Evolutionary conservation across 768 basidiomycete genomes (phyloP).

Genomic region (Infundibulicybe gibba): DNA sequence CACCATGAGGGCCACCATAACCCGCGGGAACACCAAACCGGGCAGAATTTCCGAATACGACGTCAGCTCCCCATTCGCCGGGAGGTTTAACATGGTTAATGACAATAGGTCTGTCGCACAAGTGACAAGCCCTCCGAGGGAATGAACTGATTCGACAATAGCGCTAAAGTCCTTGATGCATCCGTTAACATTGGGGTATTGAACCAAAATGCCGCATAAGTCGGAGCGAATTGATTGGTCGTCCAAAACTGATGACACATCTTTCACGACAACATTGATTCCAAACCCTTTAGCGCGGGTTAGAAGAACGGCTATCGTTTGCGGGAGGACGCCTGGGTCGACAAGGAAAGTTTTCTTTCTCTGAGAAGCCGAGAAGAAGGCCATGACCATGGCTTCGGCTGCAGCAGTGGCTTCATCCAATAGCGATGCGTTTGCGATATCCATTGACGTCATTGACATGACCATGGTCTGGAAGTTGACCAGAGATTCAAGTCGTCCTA

Average conservation of each 20-base stretch:
- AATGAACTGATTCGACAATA: constrained; percentile 68
- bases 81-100: constrained; percentile 87
- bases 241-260: constrained; percentile 46
- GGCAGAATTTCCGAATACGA: constrained; percentile 92
- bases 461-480: constrained; percentile 98
- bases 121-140: constrained; percentile 73
- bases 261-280: constrained; percentile 73
- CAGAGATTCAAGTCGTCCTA: constrained; percentile 93
- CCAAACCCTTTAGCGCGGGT: constrained; percentile 94
- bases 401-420: constrained; percentile 95
- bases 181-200: constrained; percentile 93
- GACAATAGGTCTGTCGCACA: constrained; percentile 93
- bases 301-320: constrained; percentile 85
- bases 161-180: constrained; percentile 68
- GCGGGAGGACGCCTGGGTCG: constrained; percentile 78
- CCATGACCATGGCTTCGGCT: constrained; percentile 97
- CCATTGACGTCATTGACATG: constrained; percentile 89
- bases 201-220: constrained; percentile 84
- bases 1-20: constrained; percentile 97
- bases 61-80: constrained; percentile 98
- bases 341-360: constrained; percentile 85
- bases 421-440: constrained; percentile 93
- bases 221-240: constrained; percentile 54
- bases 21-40: constrained; percentile 96
- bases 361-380: constrained; percentile 61